These are phyloP conservation scores for Dysphania ambrosioides DNA, from an alignment of 148 eudicot species.

Conservation along the genomic window DNA sequence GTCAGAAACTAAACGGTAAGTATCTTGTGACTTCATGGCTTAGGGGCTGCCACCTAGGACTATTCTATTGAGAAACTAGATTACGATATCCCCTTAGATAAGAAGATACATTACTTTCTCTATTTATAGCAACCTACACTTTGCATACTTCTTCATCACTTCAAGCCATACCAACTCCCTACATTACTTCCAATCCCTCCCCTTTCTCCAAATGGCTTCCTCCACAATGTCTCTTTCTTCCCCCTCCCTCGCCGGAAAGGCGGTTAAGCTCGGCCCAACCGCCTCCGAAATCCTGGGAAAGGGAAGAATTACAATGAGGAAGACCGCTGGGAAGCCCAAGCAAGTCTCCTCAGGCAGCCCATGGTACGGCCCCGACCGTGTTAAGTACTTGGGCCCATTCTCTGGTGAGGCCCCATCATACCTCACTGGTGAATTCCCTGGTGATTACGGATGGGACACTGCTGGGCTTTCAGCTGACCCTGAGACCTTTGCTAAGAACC, in stretches of 20 bases:
- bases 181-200: too few relatives aligned
- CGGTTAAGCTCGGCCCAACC: conserved; percentile 20
- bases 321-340: conserved; percentile 28
- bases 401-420: conserved; percentile 41
- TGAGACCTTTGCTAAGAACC: conserved; percentile 44
- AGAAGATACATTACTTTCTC: not conserved
- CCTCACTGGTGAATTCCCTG: conserved; percentile 46
- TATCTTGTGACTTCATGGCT: conserved; percentile 19
- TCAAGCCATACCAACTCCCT: not conserved
- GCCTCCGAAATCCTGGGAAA: conserved; percentile 22
- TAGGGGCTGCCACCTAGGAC: conserved; percentile 21
- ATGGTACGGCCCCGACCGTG: conserved; percentile 47
- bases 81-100: conserved; percentile 23
- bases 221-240: conserved; percentile 48
- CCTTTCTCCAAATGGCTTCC: conserved; percentile 33
- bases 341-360: conserved; percentile 36
- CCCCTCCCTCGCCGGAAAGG: conserved; percentile 30
- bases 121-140: conserved; percentile 11
- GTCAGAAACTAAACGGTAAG: not conserved
- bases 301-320: conserved; percentile 37
- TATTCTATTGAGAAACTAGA: conserved; percentile 19
- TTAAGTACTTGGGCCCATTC: conserved; percentile 47
- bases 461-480: conserved; percentile 51
- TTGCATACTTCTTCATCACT: not conserved
- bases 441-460: conserved; percentile 46